Evolutionary conservation across 805 yeast genomes (phyloP), one percentile per base, ranked within the genome.

Genomic region (Saccharomycopsis schoenii): DNA sequence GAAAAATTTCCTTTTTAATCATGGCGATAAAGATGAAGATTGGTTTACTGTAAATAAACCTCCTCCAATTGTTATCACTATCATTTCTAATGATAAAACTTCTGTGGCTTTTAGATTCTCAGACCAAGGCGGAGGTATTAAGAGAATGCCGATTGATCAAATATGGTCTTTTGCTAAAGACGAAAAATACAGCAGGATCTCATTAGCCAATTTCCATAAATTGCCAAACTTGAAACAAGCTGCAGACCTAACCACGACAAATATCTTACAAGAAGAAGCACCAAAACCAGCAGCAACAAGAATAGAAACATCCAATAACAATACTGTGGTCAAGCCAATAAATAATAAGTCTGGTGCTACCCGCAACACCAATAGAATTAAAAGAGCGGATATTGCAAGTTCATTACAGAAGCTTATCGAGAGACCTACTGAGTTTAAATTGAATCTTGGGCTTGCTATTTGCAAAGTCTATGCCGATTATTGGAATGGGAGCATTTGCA

Each of bases 381-480:
- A 50, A 9, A 52, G 56, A 19, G 37, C 41, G 2, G 51, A 60
- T 12, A 55, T 57, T 14, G 40, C 47, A 24, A 57, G 39, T 41
- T 54, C 58, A 10, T 74, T 92, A 62, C 77, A 80, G 58, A 78
- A 82, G 36, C 77, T 92, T 67, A 81, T 87, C 51, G 79, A 85
- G 39, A 80, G 97, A 64, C 88, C 94, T 1, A 84, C 88, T 34
- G 81, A 87, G 62, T 81, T 80, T 67, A 88, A 87, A 58, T 73
- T 93, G 36, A 97, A 97, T 0, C 79, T 93, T 62, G 97, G 97
- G 0, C 75, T 93, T 63, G 97, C 98, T 0, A 84, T 93, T 87
- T 88, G 97, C 68, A 85, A 89, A 66, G 89, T 92, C 0, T 93
- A 93, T 69, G 89, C 96, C 0, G 97, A 93, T 67, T 93, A 93